These are phyloP conservation scores for Leptographium lundbergii DNA, from an alignment of 2,329 filamentous ascomycete genomes.

Conservation along the genomic window DNA sequence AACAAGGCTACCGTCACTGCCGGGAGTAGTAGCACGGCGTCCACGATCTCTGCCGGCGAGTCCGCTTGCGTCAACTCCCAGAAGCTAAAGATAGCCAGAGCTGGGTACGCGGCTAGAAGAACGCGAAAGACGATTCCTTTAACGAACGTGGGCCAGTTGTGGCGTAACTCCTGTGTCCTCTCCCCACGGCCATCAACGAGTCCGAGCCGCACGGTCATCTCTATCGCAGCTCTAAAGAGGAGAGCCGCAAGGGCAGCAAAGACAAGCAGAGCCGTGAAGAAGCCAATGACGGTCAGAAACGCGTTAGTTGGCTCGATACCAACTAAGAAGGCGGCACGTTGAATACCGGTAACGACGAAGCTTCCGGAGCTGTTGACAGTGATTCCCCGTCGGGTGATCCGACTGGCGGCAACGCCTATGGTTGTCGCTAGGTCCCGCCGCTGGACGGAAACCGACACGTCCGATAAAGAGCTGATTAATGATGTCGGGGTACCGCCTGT, in stretches of 20 bases:
- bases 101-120: slow-evolving; percentile 69
- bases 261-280: slow-evolving; percentile 66
- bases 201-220: slow-evolving; percentile 53
- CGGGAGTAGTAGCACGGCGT: slow-evolving; percentile 68
- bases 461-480: slow-evolving; percentile 54
- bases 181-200: slow-evolving; percentile 55
- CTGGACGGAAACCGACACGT: slow-evolving; percentile 60
- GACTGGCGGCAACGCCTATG: slow-evolving; percentile 15
- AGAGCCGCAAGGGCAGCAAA: slow-evolving; percentile 57
- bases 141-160: slow-evolving; percentile 71
- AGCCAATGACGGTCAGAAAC: slow-evolving; percentile 70
- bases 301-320: slow-evolving; percentile 70
- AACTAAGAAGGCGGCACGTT: slow-evolving; percentile 71
- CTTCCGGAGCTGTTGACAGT: slow-evolving; percentile 26
- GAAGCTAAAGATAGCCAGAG: slow-evolving; percentile 69
- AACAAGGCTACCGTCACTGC: slow-evolving; percentile 57
- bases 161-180: slow-evolving; percentile 63
- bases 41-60: slow-evolving; percentile 62
- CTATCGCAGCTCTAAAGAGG: slow-evolving; percentile 58
- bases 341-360: slow-evolving; percentile 55
- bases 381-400: slow-evolving; percentile 38
- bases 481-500: slow-evolving; percentile 59
- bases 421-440: slow-evolving; percentile 26
- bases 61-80: slow-evolving; percentile 73
- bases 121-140: slow-evolving; percentile 77